Conservation (phyloP, 768 basidiomycete genomes). For the Trametes maxima region DNA sequence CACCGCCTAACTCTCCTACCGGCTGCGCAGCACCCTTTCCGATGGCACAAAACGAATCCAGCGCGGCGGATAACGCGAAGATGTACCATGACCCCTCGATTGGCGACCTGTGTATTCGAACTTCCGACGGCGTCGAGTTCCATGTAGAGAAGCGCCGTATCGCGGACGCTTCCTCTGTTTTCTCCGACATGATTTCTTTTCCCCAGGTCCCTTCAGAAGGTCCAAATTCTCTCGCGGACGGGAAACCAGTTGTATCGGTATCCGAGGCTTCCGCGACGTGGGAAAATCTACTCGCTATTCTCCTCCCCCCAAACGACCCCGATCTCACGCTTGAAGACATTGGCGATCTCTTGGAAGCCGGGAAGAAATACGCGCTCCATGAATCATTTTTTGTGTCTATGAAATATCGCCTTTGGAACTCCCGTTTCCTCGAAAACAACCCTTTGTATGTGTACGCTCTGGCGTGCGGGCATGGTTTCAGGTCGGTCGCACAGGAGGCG, state of each 20-base stretch:
- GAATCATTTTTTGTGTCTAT: too few relatives aligned
- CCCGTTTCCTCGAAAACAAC: not conserved
- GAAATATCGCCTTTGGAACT: not conserved
- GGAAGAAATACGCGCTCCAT: not conserved
- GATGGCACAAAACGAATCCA: too few relatives aligned
- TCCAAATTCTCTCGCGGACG: not conserved
- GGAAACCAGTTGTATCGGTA: conserved; percentile 12
- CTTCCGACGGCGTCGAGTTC: conserved; percentile 22
- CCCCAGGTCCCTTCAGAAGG: conserved; percentile 16
- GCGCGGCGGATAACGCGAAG: too few relatives aligned
- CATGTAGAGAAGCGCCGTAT: conserved; percentile 14
- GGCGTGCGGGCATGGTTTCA: not conserved
- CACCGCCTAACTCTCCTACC: too few relatives aligned
- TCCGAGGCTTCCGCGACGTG: conserved; percentile 21
- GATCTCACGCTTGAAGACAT: not conserved
- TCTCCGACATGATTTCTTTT: conserved; percentile 18
- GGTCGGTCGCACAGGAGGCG: not conserved
- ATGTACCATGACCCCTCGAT: not conserved
- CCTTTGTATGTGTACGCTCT: conserved; percentile 4
- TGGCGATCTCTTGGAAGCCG: not conserved
- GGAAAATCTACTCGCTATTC: conserved; percentile 27
- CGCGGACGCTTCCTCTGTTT: conserved; percentile 14
- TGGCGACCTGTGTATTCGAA: conserved; percentile 20
- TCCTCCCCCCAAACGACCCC: not conserved
- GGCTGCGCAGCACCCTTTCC: too few relatives aligned